Base-by-base conservation (phyloP, 805 yeast genomes). In the Yamadazyma sp. region DNA sequence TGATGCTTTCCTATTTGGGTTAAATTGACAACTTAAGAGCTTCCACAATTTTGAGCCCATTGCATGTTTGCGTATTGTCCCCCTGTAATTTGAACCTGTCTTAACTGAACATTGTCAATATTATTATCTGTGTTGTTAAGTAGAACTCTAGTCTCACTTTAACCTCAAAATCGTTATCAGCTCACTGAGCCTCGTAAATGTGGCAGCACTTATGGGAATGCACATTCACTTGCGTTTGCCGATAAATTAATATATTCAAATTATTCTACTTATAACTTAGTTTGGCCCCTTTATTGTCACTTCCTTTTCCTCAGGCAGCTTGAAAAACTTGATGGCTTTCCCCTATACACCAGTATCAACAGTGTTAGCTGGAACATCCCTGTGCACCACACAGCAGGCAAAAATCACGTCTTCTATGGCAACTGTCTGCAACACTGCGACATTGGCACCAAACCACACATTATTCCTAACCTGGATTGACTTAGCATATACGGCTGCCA, bases 341-440 rank as follows among this genome's bases (percentile, higher is more conserved):
- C 78, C 82, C 0, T 88, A 90, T 14, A 68, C 67, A 0, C 90
- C 90, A n/a, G 65, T 82, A 10, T 74, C 82, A 12, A 82, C 73
- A 0, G 74, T 61, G 41, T 70, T 62, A 3, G 73, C 61, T 0
- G 84, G 82, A 19, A 82, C 72, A 41, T 71, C 76, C 38, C 63
- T 75, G 13, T 73, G 69, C 15, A 84, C 87, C 3, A 81, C 80
- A 6, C 82, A 62, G 3, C 86, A 86, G 3, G 89, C 86, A 2
- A 82, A 89, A 28, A 83, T 66, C 1, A 78, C 77, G 34, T 77
- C 75, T 9, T 89, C 90, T 29, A 83, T 68, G 1, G 72, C 75
- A 8, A 80, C 81, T 6, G 88, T 90, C 2, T 84, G 84, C 35
- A 82, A 56, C 6, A 84, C 68, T 1, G 64, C 61, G 11, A 62